A percentile compares a stretch with the other conserved stretches of the same genome.
Conservation (phyloP, 345 rosid genomes). For the Eucalyptus tenuipes region DNA sequence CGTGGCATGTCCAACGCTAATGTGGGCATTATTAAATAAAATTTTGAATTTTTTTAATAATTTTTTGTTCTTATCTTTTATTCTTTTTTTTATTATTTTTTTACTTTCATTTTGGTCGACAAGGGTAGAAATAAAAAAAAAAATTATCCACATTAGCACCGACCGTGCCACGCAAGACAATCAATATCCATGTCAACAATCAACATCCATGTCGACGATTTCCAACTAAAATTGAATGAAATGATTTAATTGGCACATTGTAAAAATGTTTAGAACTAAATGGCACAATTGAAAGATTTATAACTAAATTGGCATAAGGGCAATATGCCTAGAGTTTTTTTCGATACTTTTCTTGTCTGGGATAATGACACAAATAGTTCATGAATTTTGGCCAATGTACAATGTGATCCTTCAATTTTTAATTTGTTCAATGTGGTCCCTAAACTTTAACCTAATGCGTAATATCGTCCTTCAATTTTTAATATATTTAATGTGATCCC, state of each 20-base stretch:
- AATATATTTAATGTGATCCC: neutral
- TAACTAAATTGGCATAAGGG: neutral
- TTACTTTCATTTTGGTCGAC: too few species aligned
- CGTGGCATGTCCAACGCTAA: neutral
- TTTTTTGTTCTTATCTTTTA: neutral
- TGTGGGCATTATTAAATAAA: neutral
- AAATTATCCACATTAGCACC: too few species aligned
- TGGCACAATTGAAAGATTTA: neutral
- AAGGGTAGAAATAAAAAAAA: too few species aligned
- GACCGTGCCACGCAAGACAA: neutral
- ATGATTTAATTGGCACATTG: neutral
- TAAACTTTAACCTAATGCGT: too few species aligned
- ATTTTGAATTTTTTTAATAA: too few species aligned
- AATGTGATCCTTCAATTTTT: too few species aligned
- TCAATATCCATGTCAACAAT: neutral
- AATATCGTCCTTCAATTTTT: too few species aligned
- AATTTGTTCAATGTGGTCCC: neutral
- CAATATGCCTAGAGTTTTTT: neutral
- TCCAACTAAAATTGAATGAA: neutral
- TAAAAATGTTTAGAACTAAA: too few species aligned
- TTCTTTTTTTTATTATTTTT: too few species aligned
- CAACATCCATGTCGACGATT: neutral
- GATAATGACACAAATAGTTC: neutral
- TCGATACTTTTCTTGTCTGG: neutral
- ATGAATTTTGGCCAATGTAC: neutral